Evolutionary conservation across 2,329 filamentous ascomycete species (phyloP).

Genomic region (Penicillium sp.): DNA sequence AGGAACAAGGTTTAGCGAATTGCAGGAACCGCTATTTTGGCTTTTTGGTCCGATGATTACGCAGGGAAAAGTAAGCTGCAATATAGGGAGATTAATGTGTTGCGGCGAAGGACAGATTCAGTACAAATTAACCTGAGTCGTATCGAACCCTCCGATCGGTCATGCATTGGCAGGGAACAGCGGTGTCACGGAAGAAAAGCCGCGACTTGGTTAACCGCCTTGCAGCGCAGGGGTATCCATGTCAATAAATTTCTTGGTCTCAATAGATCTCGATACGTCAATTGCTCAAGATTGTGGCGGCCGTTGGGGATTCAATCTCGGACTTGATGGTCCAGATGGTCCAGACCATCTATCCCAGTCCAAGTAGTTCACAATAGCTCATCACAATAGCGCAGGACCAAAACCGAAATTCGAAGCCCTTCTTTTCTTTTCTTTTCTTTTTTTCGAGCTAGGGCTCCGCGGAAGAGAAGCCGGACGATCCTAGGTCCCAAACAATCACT

Average conservation of each 20-base stretch:
- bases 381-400: not conserved
- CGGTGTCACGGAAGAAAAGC: constrained; percentile 1
- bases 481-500: not conserved
- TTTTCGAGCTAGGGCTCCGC: constrained; percentile 17
- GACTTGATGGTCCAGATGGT: not conserved
- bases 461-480: constrained; percentile 27
- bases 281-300: constrained; percentile 12
- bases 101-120: too few species aligned
- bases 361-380: not conserved
- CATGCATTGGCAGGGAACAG: constrained; percentile 11
- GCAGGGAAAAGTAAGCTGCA: too few species aligned
- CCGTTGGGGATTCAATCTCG: constrained; percentile 1
- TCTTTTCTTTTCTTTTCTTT: too few species aligned
- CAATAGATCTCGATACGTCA: constrained; percentile 11
- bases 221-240: constrained; percentile 6
- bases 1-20: constrained; percentile 23
- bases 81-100: too few species aligned
- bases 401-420: not conserved
- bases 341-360: not conserved
- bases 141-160: constrained; percentile 4
- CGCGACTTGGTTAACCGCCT: constrained; percentile 8
- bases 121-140: not conserved
- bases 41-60: too few species aligned
- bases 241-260: not conserved
- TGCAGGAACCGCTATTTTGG: constrained; percentile 23